phyloP scores from a whole-genome alignment of 2,329 filamentous ascomycete species.

The Myriangium duriaei region DNA sequence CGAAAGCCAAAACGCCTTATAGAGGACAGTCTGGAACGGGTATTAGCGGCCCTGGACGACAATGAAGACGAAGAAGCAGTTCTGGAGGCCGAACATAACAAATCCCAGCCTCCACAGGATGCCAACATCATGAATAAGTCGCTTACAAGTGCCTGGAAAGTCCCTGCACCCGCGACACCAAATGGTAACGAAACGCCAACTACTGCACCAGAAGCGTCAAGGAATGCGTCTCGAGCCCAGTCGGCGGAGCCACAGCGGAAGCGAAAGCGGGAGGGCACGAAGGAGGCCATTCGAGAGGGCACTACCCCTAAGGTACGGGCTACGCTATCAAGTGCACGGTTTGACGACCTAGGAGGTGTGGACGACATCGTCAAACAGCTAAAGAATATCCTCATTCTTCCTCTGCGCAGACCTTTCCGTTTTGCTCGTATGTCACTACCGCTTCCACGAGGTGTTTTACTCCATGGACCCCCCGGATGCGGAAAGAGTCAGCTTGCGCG shows the following conservation, averaged over 20 bases:
- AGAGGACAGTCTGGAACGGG: conserved; percentile 75
- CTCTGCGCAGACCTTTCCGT: conserved; percentile 54
- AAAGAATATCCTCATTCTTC: conserved; percentile 58
- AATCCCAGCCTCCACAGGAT: conserved; percentile 17
- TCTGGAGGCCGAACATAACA: conserved; percentile 30
- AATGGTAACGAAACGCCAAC: conserved; percentile 13
- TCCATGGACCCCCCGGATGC: conserved; percentile 79
- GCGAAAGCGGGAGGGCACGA: conserved; percentile 34
- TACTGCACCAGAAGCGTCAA: conserved; percentile 19
- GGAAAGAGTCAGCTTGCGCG: conserved; percentile 73
- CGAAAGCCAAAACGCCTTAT: conserved; percentile 69
- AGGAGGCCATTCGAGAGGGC: conserved; percentile 30
- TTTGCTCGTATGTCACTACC: conserved; percentile 55
- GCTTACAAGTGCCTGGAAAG: conserved; percentile 47
- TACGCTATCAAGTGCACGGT: conserved; percentile 53
- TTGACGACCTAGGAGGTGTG: conserved; percentile 65
- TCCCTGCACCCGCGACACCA: conserved; percentile 19
- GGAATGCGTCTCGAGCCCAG: conserved; percentile 38
- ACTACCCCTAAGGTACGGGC: conserved; percentile 19
- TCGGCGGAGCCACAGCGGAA: conserved; percentile 55
- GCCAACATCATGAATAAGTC: conserved; percentile 54
- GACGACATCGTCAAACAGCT: conserved; percentile 58
- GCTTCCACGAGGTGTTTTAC: conserved; percentile 59
- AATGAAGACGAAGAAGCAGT: conserved; percentile 45
- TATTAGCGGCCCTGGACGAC: conserved; percentile 57